A percentile compares a stretch with the other conserved stretches of the same genome.
Conservation (phyloP, 305 asterid species). For the Solanum chacoense region DNA sequence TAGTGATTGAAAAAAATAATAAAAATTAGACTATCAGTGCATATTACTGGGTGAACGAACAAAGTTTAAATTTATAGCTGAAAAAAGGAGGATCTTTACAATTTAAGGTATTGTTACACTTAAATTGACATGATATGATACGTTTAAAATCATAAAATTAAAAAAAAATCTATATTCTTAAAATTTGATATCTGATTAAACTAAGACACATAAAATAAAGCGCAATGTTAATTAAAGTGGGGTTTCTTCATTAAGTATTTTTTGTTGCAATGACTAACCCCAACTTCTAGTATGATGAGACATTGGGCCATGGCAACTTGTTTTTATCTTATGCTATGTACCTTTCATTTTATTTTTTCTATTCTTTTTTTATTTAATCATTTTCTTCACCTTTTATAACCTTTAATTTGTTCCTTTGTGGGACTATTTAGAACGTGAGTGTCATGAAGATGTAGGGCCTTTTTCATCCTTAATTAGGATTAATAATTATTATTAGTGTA, state of each 20-base stretch:
- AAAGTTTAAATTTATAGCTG: no score
- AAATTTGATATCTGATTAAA: neutral
- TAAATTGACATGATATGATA: neutral
- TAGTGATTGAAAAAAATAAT: neutral
- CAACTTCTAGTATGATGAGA: conserved; percentile 20
- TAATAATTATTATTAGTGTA: neutral
- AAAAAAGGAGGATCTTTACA: neutral
- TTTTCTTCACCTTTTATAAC: conserved; percentile 7
- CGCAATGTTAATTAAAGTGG: neutral
- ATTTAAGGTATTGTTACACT: neutral
- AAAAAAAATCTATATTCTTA: accelerated
- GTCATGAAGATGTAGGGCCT: conserved; percentile 33
- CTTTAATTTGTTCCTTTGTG: conserved; percentile 15
- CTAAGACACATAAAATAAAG: neutral
- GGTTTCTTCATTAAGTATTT: neutral
- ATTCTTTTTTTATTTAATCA: conserved; percentile 21
- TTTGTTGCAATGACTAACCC: neutral
- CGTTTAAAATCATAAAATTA: no score
- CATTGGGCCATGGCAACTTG: conserved; percentile 20
- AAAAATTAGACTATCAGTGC: neutral
- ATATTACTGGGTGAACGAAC: neutral
- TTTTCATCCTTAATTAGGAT: neutral
- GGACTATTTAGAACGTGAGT: conserved; percentile 33
- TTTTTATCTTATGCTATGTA: neutral
- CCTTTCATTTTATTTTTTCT: conserved; percentile 6